These are phyloP conservation scores for Papiliotrema flavescens DNA, from an alignment of 1,284 basidiomycete genomes.

Conservation along the genomic window DNA sequence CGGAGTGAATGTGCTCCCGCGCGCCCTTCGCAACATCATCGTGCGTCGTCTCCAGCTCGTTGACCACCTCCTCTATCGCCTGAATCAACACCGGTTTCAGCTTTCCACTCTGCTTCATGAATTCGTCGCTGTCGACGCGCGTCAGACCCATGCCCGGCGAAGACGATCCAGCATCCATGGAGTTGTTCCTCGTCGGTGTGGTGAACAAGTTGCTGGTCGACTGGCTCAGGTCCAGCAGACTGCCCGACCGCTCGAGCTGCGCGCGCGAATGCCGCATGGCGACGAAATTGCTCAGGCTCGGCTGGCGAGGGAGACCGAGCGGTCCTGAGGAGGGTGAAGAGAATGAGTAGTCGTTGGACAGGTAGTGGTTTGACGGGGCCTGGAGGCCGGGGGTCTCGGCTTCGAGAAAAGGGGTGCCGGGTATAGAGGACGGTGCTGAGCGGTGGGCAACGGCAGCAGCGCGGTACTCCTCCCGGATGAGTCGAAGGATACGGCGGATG, in stretches of 20 bases:
- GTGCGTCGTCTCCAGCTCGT: slow-evolving; percentile 93
- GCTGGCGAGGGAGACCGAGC: slow-evolving; percentile 18
- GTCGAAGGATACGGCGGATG: slow-evolving; percentile 82
- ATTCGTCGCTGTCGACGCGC: slow-evolving; percentile 35
- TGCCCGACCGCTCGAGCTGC: slow-evolving; percentile 41
- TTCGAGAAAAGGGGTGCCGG: slow-evolving; percentile 42
- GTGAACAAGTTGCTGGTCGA: slow-evolving; percentile 33
- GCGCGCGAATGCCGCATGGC: slow-evolving; percentile 47
- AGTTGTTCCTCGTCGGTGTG: slow-evolving; percentile 19
- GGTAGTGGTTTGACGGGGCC: slow-evolving; percentile 40
- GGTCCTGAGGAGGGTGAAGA: slow-evolving; percentile 10
- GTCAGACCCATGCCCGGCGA: slow-evolving; percentile 6
- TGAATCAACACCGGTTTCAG: slow-evolving; percentile 64
- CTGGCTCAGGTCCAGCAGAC: slow-evolving; percentile 19
- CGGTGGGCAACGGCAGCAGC: slow-evolving; percentile 30
- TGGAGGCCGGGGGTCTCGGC: slow-evolving; percentile 38
- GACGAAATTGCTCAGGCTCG: slow-evolving; percentile 46
- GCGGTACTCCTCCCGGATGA: slow-evolving; percentile 89
- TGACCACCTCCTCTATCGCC: slow-evolving; percentile 87
- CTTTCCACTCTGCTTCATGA: slow-evolving; percentile 44
- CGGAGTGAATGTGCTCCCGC: slow-evolving; percentile 93
- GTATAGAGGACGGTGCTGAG: slow-evolving; percentile 34
- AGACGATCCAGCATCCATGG: slow-evolving; percentile 3
- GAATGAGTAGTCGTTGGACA: slow-evolving; percentile 26
- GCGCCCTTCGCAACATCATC: slow-evolving; percentile 92